Conservation (phyloP, 768 basidiomycete species). For the Phaeolepiota aurea region DNA sequence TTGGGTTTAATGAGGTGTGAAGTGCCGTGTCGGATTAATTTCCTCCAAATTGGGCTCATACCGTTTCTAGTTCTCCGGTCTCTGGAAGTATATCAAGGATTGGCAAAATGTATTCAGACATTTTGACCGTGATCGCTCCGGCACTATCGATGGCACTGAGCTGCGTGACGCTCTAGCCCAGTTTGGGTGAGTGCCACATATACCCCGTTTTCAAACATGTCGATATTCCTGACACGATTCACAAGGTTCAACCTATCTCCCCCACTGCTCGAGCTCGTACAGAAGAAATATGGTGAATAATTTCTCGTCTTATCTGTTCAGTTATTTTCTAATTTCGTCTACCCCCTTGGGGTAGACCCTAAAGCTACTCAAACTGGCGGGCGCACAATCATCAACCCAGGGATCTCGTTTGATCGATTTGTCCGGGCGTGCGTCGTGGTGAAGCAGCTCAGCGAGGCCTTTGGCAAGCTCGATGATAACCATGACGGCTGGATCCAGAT, state of each 20-base stretch:
- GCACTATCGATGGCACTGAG: conserved; percentile 66
- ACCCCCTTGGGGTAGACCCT: no score
- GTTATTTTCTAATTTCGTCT: conserved; percentile 36
- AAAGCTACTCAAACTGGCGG: conserved; percentile 37
- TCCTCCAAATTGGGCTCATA: conserved; percentile 10
- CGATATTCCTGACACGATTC: no score
- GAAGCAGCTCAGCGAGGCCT: conserved; percentile 69
- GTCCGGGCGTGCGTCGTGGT: conserved; percentile 80
- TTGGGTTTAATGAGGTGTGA: conserved; percentile 68
- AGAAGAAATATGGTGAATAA: conserved; percentile 76
- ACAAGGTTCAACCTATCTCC: conserved; percentile 62
- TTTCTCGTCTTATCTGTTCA: conserved; percentile 15
- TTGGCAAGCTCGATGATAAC: conserved; percentile 58
- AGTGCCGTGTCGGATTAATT: not conserved
- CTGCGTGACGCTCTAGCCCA: conserved; percentile 59
- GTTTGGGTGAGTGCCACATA: conserved; percentile 71
- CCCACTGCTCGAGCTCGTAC: conserved; percentile 53
- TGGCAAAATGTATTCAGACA: conserved; percentile 82
- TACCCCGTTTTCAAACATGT: no score
- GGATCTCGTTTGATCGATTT: conserved; percentile 82
- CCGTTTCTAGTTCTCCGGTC: conserved; percentile 51
- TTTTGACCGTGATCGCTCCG: conserved; percentile 80
- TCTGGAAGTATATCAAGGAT: conserved; percentile 84
- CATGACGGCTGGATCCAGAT: conserved; percentile 67
- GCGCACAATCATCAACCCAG: conserved; percentile 29